phyloP scores from a whole-genome alignment of 176 grass and related monocot species.

The Aegilops tauschii region DNA sequence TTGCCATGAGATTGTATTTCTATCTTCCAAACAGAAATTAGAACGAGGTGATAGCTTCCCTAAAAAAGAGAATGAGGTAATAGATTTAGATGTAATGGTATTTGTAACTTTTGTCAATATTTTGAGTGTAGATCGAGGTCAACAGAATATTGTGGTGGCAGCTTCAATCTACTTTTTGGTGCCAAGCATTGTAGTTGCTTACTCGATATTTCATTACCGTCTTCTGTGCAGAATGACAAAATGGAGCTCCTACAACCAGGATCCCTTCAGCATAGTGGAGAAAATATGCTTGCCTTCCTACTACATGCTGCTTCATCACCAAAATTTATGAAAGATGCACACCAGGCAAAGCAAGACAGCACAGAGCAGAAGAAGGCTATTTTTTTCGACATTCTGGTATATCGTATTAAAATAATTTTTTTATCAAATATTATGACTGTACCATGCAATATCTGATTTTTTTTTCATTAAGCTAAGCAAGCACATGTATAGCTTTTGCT shows the following conservation, averaged over 20 bases:
- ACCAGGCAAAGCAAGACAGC: constrained; percentile 44
- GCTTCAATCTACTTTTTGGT: background rate
- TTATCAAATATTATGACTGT: constrained; percentile 4
- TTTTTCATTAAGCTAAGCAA: background rate
- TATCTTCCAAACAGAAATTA: background rate
- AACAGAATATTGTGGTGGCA: constrained; percentile 10
- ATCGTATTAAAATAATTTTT: background rate
- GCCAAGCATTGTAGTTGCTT: background rate
- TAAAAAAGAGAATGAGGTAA: background rate
- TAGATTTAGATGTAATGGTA: constrained; percentile 10
- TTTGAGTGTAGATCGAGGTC: background rate
- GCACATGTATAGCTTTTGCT: background rate
- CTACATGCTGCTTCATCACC: constrained; percentile 63
- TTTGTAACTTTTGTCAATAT: background rate
- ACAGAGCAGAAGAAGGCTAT: constrained; percentile 52
- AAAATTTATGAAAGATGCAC: constrained; percentile 61
- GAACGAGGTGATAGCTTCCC: background rate
- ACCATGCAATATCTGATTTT: constrained; percentile 15
- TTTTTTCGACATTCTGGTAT: constrained; percentile 97
- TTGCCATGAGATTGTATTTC: background rate
- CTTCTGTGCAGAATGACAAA: constrained; percentile 87
- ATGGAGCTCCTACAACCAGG: constrained; percentile 86
- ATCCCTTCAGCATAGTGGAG: constrained; percentile 94
- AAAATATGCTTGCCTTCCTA: constrained; percentile 98
- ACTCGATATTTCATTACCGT: constrained; percentile 24